Conservation (phyloP, 1,139 yeast genomes). For the Groenewaldozyma sp. region DNA sequence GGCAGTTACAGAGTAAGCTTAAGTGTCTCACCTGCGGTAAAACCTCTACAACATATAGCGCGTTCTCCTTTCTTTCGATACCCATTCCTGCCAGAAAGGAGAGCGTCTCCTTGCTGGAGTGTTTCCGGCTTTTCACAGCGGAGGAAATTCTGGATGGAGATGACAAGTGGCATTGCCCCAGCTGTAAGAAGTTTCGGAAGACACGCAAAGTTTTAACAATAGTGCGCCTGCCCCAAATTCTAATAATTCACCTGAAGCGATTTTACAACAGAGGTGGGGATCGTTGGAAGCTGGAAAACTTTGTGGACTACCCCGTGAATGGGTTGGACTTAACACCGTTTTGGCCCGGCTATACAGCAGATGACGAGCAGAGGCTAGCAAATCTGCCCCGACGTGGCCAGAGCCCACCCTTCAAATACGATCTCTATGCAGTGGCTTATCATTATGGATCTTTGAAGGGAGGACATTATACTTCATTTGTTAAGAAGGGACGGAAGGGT, state of each 20-base stretch:
- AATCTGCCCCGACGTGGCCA: slow-evolving; percentile 67
- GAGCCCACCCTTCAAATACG: slow-evolving; percentile 68
- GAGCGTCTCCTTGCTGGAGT: slow-evolving; percentile 45
- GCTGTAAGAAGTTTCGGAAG: slow-evolving; percentile 57
- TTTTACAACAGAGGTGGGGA: slow-evolving; percentile 40
- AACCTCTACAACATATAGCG: slow-evolving; percentile 82
- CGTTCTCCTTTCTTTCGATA: slow-evolving; percentile 65
- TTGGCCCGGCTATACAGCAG: slow-evolving; percentile 49
- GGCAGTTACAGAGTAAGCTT: slow-evolving; percentile 77
- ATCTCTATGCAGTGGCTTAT: slow-evolving; percentile 77
- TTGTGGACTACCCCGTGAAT: slow-evolving; percentile 47
- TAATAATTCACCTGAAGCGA: slow-evolving; percentile 72
- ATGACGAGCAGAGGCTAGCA: slow-evolving; percentile 32
- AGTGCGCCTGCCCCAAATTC: slow-evolving; percentile 61
- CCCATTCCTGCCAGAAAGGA: slow-evolving; percentile 48
- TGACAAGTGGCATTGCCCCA: slow-evolving; percentile 86
- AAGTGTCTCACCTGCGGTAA: slow-evolving; percentile 64
- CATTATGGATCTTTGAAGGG: slow-evolving; percentile 76
- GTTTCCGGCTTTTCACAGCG: slow-evolving; percentile 61
- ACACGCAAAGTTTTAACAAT: slow-evolving; percentile 62
- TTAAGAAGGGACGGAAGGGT: slow-evolving; percentile 49
- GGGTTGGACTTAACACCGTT: slow-evolving; percentile 62
- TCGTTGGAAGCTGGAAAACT: slow-evolving; percentile 49
- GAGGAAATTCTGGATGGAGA: slow-evolving; percentile 65
- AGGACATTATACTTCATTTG: slow-evolving; percentile 89